Base-by-base conservation (phyloP, 176 grass and related monocot genomes). In the Musa acuminata region DNA sequence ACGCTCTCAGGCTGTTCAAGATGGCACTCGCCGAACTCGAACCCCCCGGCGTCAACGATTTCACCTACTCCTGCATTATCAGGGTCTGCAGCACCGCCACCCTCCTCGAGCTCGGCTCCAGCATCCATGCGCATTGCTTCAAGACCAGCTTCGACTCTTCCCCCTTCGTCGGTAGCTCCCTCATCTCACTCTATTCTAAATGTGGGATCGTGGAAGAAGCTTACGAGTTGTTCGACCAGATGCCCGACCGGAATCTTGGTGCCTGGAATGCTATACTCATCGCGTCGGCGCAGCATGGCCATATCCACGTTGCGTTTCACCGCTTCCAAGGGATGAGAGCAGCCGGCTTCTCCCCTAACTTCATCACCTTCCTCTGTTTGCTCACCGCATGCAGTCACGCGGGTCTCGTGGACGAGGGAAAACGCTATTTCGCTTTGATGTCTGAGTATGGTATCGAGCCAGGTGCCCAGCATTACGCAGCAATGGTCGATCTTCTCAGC, bases 401-500 rank as follows among this genome's bases (percentile, higher is more conserved):
- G 24, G 94, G 94, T 25, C 88, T 91, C 50, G 78, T 98, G 53
- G 82, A 88, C 13, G 85, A 98, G 55, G 94, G 90, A 29, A 88
- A 89, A 72, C 72, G 54, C 13, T 98, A 93, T 57, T 98, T 93
- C 53, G 68, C 77, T 19, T 78, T 87, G 54, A 93, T 91, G 86
- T 78, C 83, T 72, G 80, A 84, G 51, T 63, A 89, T 14, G 55
- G 58, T 1, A 73, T 89, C 25, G 84, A 91, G 27, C 88, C 88
- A 8, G 80, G 83, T 13, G 63, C 82, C 75, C 87, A 93, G 80
- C 95, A 93, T 69, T 93, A 89, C 75, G 86, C 95, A 13, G 73
- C 90, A 19, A 93, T 98, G 90, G 95, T 91, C 35, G 90, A 98
- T 75, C 84, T 93, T 66, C 89, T 98, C 79, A 90, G 95, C 22